A percentile compares a stretch with the other conserved stretches of the same genome.
Evolutionary conservation across 352 stramenopile species (phyloP).

Genomic region (Phytopythium litorale): DNA sequence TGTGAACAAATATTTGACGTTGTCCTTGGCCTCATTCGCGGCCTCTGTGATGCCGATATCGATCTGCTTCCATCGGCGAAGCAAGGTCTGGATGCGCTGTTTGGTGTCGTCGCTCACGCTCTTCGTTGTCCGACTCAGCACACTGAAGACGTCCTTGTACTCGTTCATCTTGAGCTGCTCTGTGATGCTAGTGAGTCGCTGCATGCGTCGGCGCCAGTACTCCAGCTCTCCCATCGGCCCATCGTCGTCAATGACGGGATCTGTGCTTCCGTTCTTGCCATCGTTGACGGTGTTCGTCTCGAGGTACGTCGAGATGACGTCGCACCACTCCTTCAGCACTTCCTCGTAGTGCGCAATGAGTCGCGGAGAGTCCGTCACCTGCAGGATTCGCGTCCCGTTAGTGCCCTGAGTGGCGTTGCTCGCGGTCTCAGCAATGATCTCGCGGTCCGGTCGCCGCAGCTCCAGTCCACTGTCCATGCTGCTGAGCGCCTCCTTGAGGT

Average conservation of each 20-base stretch:
- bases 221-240: conserved; percentile 97
- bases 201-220: conserved; percentile 96
- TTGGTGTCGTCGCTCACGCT: conserved; percentile 88
- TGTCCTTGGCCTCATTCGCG: conserved; percentile 98
- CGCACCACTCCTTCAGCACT: conserved; percentile 97
- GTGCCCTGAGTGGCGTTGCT: conserved; percentile 31
- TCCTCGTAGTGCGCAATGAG: conserved; percentile 94
- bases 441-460: conserved; percentile 83
- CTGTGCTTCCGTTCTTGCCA: conserved; percentile 39
- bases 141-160: conserved; percentile 93
- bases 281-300: conserved; percentile 82
- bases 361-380: conserved; percentile 83
- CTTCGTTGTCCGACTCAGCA: conserved; percentile 86
- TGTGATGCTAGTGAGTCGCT: conserved; percentile 97
- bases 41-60: conserved; percentile 98
- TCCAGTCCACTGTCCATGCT: conserved; percentile 95
- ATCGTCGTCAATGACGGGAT: conserved; percentile 79
- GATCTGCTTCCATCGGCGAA: conserved; percentile 97
- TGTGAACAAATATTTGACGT: conserved; percentile 99
- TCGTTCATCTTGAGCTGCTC: conserved; percentile 98
- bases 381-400: conserved; percentile 52
- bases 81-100: conserved; percentile 91
- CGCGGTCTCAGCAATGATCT: conserved; percentile 58
- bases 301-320: conserved; percentile 94
- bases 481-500: conserved; percentile 94